Conservation (phyloP, 1,139 yeast species). For the Yamadazyma taylorii region DNA sequence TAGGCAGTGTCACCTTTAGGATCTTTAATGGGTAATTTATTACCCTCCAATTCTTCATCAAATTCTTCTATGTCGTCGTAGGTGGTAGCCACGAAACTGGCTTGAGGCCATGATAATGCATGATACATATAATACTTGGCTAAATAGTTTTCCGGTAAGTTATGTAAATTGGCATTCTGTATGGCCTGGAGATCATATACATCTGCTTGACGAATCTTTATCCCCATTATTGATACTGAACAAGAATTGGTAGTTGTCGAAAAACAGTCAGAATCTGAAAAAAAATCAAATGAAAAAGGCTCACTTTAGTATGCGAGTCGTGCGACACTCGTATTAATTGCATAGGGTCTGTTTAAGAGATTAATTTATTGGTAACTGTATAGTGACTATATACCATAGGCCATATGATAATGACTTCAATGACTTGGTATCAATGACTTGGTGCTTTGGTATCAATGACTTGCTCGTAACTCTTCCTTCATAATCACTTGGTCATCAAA, state of each 20-base stretch:
- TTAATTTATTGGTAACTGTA: too few species aligned
- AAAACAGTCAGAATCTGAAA: conserved; percentile 2
- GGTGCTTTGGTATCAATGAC: background rate
- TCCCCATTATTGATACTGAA: conserved; percentile 53
- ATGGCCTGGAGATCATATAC: conserved; percentile 86
- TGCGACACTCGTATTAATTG: too few species aligned
- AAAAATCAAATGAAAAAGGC: background rate
- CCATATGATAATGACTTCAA: too few species aligned
- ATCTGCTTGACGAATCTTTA: conserved; percentile 87
- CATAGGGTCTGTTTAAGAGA: too few species aligned
- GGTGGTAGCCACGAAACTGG: conserved; percentile 92
- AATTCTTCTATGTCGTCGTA: conserved; percentile 43
- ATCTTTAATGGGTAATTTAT: conserved; percentile 31
- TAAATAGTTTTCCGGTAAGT: conserved; percentile 92
- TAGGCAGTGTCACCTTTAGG: conserved; percentile 57
- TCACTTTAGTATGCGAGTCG: background rate
- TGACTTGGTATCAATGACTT: too few species aligned
- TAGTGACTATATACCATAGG: too few species aligned
- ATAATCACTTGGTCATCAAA: conserved; percentile 62
- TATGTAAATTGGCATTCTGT: conserved; percentile 93
- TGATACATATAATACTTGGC: conserved; percentile 93
- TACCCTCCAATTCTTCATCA: conserved; percentile 31
- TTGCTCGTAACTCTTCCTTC: conserved; percentile 40
- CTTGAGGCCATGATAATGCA: conserved; percentile 95
- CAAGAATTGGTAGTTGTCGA: background rate